Percentiles rank a stretch among this genome's conserved stretches.
phyloP scores from a whole-genome alignment of 768 basidiomycete species.

The Naganishia vishniacii region DNA sequence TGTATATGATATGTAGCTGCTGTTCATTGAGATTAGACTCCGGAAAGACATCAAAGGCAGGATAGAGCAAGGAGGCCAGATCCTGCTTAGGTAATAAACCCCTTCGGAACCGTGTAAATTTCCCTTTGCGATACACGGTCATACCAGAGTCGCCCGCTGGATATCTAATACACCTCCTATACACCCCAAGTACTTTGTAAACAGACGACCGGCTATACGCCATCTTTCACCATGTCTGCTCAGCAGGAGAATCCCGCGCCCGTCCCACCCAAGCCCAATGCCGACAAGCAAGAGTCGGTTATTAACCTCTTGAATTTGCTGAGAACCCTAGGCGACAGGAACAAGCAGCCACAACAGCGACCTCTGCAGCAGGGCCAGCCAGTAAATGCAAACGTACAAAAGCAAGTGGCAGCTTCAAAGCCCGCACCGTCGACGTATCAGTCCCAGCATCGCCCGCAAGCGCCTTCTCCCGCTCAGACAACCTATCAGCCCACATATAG shows the following conservation, averaged over 20 bases:
- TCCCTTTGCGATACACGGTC: no score
- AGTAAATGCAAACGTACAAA: no score
- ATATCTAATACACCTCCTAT: no score
- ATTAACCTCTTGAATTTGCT: slow-evolving; percentile 10
- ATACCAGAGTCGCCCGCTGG: no score
- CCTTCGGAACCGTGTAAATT: no score
- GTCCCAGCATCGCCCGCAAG: background rate
- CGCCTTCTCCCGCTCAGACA: background rate
- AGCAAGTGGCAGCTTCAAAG: background rate
- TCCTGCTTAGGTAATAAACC: no score
- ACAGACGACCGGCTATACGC: background rate
- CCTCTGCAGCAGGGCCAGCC: background rate
- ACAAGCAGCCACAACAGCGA: slow-evolving; percentile 7
- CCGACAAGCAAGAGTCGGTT: background rate
- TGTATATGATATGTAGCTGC: no score
- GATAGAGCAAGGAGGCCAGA: no score
- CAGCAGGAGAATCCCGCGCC: background rate
- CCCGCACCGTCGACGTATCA: background rate
- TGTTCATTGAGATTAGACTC: no score
- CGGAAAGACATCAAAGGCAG: no score
- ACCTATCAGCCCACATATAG: background rate
- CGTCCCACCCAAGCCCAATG: background rate
- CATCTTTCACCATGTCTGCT: slow-evolving; percentile 5
- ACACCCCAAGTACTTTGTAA: slow-evolving; percentile 8
- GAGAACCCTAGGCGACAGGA: background rate